A percentile compares a stretch with the other conserved stretches of the same genome.
Conservation (phyloP, 441 rosid genomes). For the Jatropha multifida region DNA sequence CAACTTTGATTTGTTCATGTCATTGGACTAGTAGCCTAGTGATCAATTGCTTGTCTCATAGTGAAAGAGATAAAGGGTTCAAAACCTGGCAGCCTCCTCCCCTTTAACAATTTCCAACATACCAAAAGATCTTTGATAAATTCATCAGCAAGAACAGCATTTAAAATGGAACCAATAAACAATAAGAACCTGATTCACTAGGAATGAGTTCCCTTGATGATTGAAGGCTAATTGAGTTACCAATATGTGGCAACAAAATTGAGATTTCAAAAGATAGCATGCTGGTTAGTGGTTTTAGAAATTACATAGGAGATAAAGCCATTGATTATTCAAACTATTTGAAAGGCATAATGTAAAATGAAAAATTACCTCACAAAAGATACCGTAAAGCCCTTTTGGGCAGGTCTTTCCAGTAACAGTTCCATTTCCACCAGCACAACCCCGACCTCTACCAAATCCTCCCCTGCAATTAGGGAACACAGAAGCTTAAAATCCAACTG, state of each 20-base stretch:
- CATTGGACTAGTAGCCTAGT: too few relatives aligned
- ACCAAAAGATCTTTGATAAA: conserved; percentile 11
- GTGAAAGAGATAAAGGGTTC: background rate
- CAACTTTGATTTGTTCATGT: background rate
- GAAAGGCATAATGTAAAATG: conserved; percentile 3
- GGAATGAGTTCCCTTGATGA: too few relatives aligned
- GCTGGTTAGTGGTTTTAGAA: background rate
- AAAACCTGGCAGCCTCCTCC: background rate
- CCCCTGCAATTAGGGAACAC: conserved; percentile 51
- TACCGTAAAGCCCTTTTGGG: conserved; percentile 84
- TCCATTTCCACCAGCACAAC: conserved; percentile 67
- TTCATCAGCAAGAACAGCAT: background rate
- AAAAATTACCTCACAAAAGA: conserved; percentile 71
- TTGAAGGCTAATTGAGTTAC: too few relatives aligned
- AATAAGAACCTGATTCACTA: background rate
- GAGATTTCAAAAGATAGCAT: background rate
- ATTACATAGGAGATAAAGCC: background rate
- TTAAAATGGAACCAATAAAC: background rate
- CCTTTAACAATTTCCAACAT: background rate
- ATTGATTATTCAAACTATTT: background rate
- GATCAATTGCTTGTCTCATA: background rate
- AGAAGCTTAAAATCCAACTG: conserved; percentile 22
- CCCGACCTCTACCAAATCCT: conserved; percentile 66
- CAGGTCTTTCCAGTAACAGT: conserved; percentile 88
- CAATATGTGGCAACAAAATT: background rate